Evolutionary conservation across 306 rosid genomes (phyloP), one percentile per base, ranked within the genome.

Genomic region (Sicyos baderoa): DNA sequence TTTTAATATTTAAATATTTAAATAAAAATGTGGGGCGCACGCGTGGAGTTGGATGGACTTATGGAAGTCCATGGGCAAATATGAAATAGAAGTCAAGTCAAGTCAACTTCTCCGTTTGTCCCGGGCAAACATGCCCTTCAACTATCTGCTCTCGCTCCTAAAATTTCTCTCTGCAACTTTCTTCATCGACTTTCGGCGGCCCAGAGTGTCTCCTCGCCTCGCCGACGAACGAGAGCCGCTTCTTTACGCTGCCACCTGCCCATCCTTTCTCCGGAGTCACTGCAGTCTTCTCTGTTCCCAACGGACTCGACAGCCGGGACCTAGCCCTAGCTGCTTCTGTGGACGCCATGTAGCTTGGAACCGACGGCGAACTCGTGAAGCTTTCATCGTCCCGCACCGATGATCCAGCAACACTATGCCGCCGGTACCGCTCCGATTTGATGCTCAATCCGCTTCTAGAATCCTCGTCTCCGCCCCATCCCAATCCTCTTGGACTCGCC

Each of bases 371-470:
- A 70, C 82, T 79, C 19, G 76, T 74, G 53, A 77, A 79, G 76
- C 83, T 85, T 29, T 86, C 89, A 9, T 89, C 75, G 13, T 85
- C 88, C 80, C 78, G 78, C 67, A 72, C 74, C 0, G 81, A 85
- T 12, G 85, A 79, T 21, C 78, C 82, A 1, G 81, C 86, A 49
- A 88, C 82, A 89, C 93, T 89, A 35, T 86, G 91, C 72, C 98
- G 83, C 68, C 87, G 80, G 18, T 74, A 65, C 18, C 61, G 72
- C 71, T 79, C 86, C 1, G 76, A 64, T 48, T 29, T 79, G 21
- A 68, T 15, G 21, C 76, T 82, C n/a, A 74, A 54, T 23, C 25
- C 27, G 57, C 69, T 76, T 71, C 75, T 77, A 6, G 82, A 72
- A 25, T 87, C 92, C 21, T 69, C 85, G 0, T 80, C 82, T 4